Percentiles rank a stretch among this genome's conserved stretches.
phyloP scores from a whole-genome alignment of 352 stramenopile genomes.

The Phytophthora fragariaefolia region DNA sequence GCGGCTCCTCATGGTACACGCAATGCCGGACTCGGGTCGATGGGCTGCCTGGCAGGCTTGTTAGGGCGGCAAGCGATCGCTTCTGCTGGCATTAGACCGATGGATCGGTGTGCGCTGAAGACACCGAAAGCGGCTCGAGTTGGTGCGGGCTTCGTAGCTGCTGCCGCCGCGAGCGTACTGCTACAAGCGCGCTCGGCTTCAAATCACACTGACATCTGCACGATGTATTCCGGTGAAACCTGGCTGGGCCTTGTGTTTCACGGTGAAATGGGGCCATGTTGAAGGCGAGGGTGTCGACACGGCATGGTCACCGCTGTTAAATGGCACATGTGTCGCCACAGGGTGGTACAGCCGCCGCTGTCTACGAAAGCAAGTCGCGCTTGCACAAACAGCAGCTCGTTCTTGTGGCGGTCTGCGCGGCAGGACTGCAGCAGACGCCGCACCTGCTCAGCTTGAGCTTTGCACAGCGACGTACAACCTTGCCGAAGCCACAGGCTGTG shows the following conservation, averaged over 20 bases:
- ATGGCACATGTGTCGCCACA: conserved; percentile 1
- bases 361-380: conserved; percentile 28
- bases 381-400: conserved; percentile 26
- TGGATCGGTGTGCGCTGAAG: no score
- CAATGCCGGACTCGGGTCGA: not conserved
- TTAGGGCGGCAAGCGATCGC: not conserved
- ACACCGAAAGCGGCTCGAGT: no score
- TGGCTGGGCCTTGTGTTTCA: conserved; percentile 1
- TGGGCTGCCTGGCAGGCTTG: not conserved
- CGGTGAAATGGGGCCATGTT: not conserved
- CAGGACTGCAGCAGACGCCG: no score
- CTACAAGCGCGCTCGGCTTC: not conserved
- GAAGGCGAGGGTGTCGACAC: conserved; percentile 25
- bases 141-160: no score
- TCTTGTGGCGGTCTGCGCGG: conserved; percentile 29
- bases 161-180: not conserved
- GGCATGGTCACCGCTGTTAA: conserved; percentile 33
- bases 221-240: conserved; percentile 38
- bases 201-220: conserved; percentile 21
- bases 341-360: conserved; percentile 6
- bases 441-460: not conserved
- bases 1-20: not conserved
- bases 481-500: no score
- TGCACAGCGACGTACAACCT: no score
- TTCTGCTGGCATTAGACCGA: not conserved